Conservation (phyloP, 228 moss, liverwort and hornwort species). For the Sphagnum magellanicum region DNA sequence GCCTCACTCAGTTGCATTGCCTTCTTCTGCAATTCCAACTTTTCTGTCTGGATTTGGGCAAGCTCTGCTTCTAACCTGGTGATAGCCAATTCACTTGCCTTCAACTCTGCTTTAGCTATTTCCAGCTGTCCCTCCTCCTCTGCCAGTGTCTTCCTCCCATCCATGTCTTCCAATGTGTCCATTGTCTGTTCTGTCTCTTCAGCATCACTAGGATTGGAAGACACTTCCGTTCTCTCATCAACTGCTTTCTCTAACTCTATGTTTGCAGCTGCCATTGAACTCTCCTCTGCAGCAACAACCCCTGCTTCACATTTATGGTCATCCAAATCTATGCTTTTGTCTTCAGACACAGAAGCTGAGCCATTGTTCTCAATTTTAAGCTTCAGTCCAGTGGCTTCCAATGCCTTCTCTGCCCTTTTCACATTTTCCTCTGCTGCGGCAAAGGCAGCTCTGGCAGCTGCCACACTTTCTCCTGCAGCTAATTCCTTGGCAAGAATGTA, state of each 20-base stretch:
- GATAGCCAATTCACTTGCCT: slow-evolving; percentile 21
- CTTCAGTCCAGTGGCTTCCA: slow-evolving; percentile 55
- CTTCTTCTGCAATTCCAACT: slow-evolving; percentile 41
- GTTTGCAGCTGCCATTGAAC: slow-evolving; percentile 16
- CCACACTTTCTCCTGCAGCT: slow-evolving; percentile 31
- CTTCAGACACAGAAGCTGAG: not conserved
- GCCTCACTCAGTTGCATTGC: slow-evolving; percentile 21
- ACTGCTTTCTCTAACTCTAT: slow-evolving; percentile 20
- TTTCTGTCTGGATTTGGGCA: slow-evolving; percentile 34
- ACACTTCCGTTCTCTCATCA: slow-evolving; percentile 19
- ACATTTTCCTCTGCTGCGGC: slow-evolving; percentile 43
- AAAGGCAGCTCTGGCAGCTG: slow-evolving; percentile 27
- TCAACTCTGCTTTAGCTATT: slow-evolving; percentile 38
- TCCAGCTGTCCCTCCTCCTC: slow-evolving; percentile 56
- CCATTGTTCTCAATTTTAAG: slow-evolving; percentile 17
- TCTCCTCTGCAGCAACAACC: slow-evolving; percentile 13
- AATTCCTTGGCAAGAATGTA: slow-evolving; percentile 40
- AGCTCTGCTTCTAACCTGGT: slow-evolving; percentile 38
- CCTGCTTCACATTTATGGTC: slow-evolving; percentile 19
- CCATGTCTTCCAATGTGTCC: slow-evolving; percentile 48
- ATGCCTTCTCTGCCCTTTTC: slow-evolving; percentile 47
- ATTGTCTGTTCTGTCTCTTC: slow-evolving; percentile 21
- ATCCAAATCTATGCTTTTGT: slow-evolving; percentile 2
- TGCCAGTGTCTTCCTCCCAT: slow-evolving; percentile 10
- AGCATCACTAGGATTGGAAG: slow-evolving; percentile 2